A percentile compares a stretch with the other conserved stretches of the same genome.
These are phyloP conservation scores for Aspergillus sp. DNA, from an alignment of 2,329 filamentous ascomycete species.

Conservation along the genomic window DNA sequence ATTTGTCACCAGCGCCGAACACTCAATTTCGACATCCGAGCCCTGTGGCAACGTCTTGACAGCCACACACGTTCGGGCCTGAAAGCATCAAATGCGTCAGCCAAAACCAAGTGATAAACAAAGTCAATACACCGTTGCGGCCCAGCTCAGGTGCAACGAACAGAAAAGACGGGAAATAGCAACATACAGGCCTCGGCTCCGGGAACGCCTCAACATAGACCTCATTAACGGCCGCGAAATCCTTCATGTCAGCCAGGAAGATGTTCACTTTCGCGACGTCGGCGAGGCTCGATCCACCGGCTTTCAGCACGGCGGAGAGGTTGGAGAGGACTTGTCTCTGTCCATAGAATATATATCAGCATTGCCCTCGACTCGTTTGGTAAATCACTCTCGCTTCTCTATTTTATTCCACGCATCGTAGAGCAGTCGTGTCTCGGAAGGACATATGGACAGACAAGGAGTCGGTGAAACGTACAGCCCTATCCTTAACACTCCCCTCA, in stretches of 20 bases:
- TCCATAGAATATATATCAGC: neutral
- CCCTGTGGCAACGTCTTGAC: constrained; percentile 56
- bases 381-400: neutral
- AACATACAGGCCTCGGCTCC: constrained; percentile 33
- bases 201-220: constrained; percentile 61
- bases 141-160: neutral
- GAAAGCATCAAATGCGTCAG: neutral
- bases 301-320: constrained; percentile 62
- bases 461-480: constrained; percentile 48
- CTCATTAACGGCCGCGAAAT: constrained; percentile 76
- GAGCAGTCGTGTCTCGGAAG: too few species aligned
- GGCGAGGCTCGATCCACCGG: constrained; percentile 60
- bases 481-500: constrained; percentile 59
- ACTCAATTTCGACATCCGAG: constrained; percentile 61
- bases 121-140: neutral
- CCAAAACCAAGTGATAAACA: neutral
- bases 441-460: neutral
- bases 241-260: constrained; percentile 66
- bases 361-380: neutral
- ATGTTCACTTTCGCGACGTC: constrained; percentile 70
- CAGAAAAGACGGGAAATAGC: constrained; percentile 3
- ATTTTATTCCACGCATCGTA: neutral
- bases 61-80: constrained; percentile 53
- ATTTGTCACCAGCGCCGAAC: constrained; percentile 45
- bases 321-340: constrained; percentile 58